phyloP scores from a whole-genome alignment of 768 basidiomycete species.

The Agaricus blazei region DNA sequence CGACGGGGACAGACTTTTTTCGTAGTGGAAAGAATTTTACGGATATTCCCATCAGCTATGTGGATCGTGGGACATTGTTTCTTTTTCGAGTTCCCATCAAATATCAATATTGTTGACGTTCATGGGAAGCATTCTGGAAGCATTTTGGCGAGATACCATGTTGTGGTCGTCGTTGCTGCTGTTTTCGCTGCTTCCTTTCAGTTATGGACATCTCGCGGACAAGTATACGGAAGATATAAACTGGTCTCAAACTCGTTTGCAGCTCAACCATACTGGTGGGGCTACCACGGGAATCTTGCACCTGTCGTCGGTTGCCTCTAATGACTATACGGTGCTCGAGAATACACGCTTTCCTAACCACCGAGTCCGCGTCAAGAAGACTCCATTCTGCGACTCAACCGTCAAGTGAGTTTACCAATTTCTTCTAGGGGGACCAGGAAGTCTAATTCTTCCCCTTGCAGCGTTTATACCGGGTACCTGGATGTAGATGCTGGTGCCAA shows the following conservation, averaged over 20 bases:
- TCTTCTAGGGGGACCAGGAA: neutral
- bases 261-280: neutral
- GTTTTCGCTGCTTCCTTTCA: neutral
- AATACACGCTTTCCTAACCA: conserved; percentile 49
- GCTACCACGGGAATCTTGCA: neutral
- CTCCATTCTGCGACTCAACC: conserved; percentile 50
- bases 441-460: neutral
- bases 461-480: conserved; percentile 50
- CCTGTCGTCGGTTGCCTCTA: neutral
- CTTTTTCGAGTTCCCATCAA: conserved; percentile 6
- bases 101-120: neutral
- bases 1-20: conserved; percentile 17
- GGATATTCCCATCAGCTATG: conserved; percentile 21
- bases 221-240: neutral
- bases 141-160: neutral
- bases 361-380: conserved; percentile 53
- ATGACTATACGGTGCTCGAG: conserved; percentile 28
- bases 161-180: conserved; percentile 1
- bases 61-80: conserved; percentile 21
- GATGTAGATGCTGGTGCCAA: conserved; percentile 51
- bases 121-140: neutral
- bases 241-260: neutral
- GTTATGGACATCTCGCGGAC: neutral
- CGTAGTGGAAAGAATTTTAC: conserved; percentile 25
- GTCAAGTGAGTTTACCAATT: conserved; percentile 33